These are phyloP conservation scores for Aspergillus asperescens DNA, from an alignment of 495 filamentous ascomycete species.

Conservation along the genomic window DNA sequence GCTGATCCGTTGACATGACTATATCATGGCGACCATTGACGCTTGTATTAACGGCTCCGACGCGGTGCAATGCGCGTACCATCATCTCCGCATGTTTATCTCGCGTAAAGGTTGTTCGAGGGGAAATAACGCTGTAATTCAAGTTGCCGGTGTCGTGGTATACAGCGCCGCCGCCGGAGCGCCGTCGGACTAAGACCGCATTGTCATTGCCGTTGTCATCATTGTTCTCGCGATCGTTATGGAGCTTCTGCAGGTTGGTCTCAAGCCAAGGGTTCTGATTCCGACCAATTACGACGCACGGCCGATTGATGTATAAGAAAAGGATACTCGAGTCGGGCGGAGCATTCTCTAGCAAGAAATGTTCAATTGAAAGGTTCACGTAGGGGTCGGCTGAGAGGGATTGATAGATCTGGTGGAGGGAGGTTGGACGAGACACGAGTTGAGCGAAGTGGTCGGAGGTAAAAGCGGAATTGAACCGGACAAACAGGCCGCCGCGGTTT, in stretches of 20 bases:
- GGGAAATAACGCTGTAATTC: constrained; percentile 89
- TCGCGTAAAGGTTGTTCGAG: constrained; percentile 65
- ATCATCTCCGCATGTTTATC: constrained; percentile 91
- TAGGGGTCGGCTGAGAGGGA: constrained; percentile 72
- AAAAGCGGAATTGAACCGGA: constrained; percentile 35
- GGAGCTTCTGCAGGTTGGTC: constrained; percentile 62
- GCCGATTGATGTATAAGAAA: constrained; percentile 81
- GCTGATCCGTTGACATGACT: constrained; percentile 52
- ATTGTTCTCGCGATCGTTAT: constrained; percentile 28
- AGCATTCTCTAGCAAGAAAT: constrained; percentile 73
- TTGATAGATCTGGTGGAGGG: constrained; percentile 67
- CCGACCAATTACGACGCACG: constrained; percentile 83
- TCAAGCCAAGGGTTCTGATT: constrained; percentile 99
- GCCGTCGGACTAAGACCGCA: constrained; percentile 69
- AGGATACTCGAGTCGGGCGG: constrained; percentile 66
- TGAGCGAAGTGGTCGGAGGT: constrained; percentile 37
- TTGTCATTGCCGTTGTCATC: constrained; percentile 21
- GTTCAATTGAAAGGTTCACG: constrained; percentile 92
- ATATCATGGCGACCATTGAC: constrained; percentile 95
- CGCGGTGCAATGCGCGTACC: constrained; percentile 60
- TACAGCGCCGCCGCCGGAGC: constrained; percentile 86
- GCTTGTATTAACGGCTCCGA: constrained; percentile 45
- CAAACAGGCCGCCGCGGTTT: constrained; percentile 6
- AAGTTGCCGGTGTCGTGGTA: constrained; percentile 90
- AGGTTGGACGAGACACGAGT: constrained; percentile 35